Conservation (phyloP, 2,329 filamentous ascomycete species). For the Claviceps quebecensis region DNA sequence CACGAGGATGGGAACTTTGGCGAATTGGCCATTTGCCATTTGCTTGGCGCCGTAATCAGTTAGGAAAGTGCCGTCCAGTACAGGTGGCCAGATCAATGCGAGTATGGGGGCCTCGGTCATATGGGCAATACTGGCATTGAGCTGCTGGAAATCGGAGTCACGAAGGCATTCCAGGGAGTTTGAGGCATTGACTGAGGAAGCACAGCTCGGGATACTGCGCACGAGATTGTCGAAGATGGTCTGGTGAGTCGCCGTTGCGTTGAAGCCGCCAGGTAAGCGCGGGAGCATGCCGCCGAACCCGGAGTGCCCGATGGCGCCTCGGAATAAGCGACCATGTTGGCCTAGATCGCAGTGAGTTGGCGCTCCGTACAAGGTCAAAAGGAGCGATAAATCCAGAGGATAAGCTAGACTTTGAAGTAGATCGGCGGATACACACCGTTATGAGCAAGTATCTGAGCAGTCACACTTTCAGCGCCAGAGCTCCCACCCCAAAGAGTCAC, state of each 20-base stretch:
- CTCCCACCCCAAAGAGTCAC: conserved; percentile 39
- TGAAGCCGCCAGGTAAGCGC: background rate
- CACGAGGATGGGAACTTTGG: background rate
- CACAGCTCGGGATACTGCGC: background rate
- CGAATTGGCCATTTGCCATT: background rate
- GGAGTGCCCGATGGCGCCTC: background rate
- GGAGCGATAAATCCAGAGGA: no score
- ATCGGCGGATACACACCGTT: conserved; percentile 14
- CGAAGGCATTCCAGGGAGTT: background rate
- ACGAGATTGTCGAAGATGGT: background rate
- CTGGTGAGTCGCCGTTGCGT: background rate
- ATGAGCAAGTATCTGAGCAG: conserved; percentile 32
- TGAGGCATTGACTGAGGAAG: background rate
- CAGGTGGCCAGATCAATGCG: background rate
- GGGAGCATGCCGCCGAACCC: background rate
- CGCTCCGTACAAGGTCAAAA: no score
- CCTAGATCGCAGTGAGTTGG: background rate
- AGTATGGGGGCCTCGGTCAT: no score
- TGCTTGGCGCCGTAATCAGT: background rate
- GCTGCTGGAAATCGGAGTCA: background rate
- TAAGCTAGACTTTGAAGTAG: background rate
- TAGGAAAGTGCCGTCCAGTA: background rate
- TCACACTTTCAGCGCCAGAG: conserved; percentile 32
- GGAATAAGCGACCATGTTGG: background rate
- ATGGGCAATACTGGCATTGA: background rate